Evolutionary conservation across 2,329 filamentous ascomycete genomes (phyloP), one percentile per base, ranked within the genome.

Genomic region (Macroventuria anomochaeta): DNA sequence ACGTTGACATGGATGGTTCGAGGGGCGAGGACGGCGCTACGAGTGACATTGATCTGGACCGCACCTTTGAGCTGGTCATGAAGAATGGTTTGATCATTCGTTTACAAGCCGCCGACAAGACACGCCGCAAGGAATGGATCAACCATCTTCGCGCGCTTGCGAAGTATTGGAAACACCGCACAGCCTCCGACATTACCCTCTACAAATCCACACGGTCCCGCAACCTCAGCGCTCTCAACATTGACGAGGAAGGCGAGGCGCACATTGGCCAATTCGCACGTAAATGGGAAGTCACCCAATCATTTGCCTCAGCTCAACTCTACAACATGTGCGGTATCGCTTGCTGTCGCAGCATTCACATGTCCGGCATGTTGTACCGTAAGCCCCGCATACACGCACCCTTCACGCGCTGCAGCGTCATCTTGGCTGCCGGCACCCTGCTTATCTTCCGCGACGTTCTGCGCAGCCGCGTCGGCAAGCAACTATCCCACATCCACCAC

Each of bases 321-420:
- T 88, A 87, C 75, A 86, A 89, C 68, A 81, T 88, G 75, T 89
- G 86, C 68, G 81, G 83, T n/a, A 81, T 88, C 18, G 80, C 83
- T 10, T 80, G 79, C 31, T 89, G 86, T 67, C 83, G 86, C 34
- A 77, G 83, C 15, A 83, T 89, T 47, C 76, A 80, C 51, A 82
- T 88, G 71, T 84, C 84, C 28, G 86, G 86, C 2, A 74, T 79
- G 15, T 76, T 89, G 1, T 88, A 86, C 70, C 81, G 84, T 44
- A 89, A 88, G 63, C 84, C 85, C 1, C 81, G 84, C 13, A 80
- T 84, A 23, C 85, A 85, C 58, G 78, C 81, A 3, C 84, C 84
- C 0, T 89, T 89, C 66, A 80, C 81, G 2, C 78, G 82, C 26
- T 86, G 82, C 65, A 79, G 82, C 46, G 85, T 87, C 37, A 77